Conservation (phyloP, 164 flowering plant genomes). For the Stephania yunnanensis region DNA sequence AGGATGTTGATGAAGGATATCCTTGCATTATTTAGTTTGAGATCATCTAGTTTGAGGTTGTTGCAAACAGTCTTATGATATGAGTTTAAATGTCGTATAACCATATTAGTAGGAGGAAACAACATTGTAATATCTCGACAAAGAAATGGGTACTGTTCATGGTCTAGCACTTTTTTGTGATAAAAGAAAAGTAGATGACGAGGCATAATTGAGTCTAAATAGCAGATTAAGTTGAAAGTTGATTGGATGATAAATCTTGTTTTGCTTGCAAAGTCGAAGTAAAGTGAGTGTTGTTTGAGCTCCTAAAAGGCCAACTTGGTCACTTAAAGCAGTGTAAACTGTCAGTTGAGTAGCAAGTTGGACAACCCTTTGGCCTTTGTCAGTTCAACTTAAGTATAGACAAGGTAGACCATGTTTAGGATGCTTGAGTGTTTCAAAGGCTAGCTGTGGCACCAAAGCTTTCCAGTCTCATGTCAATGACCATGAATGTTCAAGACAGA, state of each 20-base stretch:
- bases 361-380: background rate
- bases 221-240: background rate
- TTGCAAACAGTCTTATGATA: no score
- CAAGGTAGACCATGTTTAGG: background rate
- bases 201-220: background rate
- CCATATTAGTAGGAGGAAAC: no score
- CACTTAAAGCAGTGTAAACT: background rate
- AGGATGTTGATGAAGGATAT: no score
- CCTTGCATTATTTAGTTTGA: no score
- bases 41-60: no score
- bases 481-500: background rate
- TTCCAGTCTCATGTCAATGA: background rate
- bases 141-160: no score
- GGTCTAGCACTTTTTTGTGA: no score
- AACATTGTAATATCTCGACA: no score
- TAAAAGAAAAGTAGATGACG: no score
- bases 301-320: background rate
- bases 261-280: background rate
- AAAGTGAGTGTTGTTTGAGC: background rate
- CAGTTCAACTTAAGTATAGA: slow-evolving; percentile 1
- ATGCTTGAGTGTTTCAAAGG: background rate
- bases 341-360: background rate
- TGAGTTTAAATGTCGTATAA: no score
- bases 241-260: background rate
- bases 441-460: background rate